Percentiles rank a stretch among this genome's conserved stretches.
Conservation (phyloP, 306 rosid genomes). For the Alnus rubra region DNA sequence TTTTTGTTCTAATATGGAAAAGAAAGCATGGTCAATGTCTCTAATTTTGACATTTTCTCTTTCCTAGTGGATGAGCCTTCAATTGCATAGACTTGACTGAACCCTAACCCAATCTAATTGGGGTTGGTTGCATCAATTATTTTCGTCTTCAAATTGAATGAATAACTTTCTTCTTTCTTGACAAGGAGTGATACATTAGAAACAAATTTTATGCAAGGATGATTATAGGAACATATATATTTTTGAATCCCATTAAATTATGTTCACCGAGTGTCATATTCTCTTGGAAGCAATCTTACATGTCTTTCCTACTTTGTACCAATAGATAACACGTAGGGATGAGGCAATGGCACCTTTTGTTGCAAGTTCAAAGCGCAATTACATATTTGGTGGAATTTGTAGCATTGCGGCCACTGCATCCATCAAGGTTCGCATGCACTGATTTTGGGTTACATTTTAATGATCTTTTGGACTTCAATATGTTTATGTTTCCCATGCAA, state of each 20-base stretch:
- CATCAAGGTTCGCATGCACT: conserved; percentile 53
- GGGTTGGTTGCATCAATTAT: neutral
- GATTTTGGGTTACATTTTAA: too few relatives aligned
- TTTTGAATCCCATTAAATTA: neutral
- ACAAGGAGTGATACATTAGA: neutral
- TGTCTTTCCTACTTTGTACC: conserved; percentile 34
- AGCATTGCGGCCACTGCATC: conserved; percentile 79
- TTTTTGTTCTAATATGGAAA: neutral
- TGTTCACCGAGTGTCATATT: neutral
- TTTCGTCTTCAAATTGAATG: too few relatives aligned
- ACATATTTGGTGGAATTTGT: conserved; percentile 97
- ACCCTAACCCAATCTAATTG: neutral
- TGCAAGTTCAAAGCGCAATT: conserved; percentile 71
- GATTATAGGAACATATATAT: neutral
- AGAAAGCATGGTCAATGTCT: neutral
- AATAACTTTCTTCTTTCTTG: conserved; percentile 2
- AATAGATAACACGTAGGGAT: conserved; percentile 90
- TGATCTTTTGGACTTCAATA: neutral
- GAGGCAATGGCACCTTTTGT: conserved; percentile 97
- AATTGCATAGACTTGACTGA: neutral
- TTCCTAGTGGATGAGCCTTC: neutral
- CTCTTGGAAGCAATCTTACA: conserved; percentile 24
- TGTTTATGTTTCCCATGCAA: conserved; percentile 20
- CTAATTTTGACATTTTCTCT: neutral
- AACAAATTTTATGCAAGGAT: neutral